phyloP scores from a whole-genome alignment of 768 basidiomycete species.

The Agaricus blazei region DNA sequence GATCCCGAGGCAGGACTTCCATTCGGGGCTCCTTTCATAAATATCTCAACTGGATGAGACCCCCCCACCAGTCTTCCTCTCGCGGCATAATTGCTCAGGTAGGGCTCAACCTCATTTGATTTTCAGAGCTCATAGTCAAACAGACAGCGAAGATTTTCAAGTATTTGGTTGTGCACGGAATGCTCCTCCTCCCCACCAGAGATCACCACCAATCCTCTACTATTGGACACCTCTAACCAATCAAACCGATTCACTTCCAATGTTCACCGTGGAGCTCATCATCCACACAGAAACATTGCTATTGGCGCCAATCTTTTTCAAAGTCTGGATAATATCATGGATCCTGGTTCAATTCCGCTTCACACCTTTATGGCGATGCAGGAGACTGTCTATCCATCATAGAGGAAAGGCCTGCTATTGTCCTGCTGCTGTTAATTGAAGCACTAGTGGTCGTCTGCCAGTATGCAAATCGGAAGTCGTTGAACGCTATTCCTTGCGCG shows the following conservation, averaged over 20 bases:
- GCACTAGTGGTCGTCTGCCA: conserved; percentile 98
- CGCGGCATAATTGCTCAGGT: conserved; percentile 24
- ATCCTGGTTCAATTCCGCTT: conserved; percentile 85
- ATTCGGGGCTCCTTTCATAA: conserved; percentile 48
- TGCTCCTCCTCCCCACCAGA: conserved; percentile 51
- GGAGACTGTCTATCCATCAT: conserved; percentile 86
- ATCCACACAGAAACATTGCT: conserved; percentile 50
- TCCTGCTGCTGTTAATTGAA: conserved; percentile 92
- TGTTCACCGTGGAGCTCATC: conserved; percentile 46
- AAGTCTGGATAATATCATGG: conserved; percentile 78
- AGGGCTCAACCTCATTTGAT: conserved; percentile 15
- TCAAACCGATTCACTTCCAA: conserved; percentile 36
- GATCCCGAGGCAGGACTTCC: conserved; percentile 49
- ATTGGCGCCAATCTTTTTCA: conserved; percentile 59
- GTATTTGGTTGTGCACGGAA: conserved; percentile 62
- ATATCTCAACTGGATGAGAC: conserved; percentile 37
- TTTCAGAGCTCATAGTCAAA: not conserved
- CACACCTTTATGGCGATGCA: conserved; percentile 77
- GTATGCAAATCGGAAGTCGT: conserved; percentile 72
- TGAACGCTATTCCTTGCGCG: conserved; percentile 39
- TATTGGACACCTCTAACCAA: conserved; percentile 56
- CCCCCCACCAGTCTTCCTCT: conserved; percentile 17
- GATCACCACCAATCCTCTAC: conserved; percentile 75
- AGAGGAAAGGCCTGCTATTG: conserved; percentile 79
- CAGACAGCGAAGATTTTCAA: conserved; percentile 50